Base-by-base conservation (phyloP, 148 eudicot species). In the Cornus controversa region DNA sequence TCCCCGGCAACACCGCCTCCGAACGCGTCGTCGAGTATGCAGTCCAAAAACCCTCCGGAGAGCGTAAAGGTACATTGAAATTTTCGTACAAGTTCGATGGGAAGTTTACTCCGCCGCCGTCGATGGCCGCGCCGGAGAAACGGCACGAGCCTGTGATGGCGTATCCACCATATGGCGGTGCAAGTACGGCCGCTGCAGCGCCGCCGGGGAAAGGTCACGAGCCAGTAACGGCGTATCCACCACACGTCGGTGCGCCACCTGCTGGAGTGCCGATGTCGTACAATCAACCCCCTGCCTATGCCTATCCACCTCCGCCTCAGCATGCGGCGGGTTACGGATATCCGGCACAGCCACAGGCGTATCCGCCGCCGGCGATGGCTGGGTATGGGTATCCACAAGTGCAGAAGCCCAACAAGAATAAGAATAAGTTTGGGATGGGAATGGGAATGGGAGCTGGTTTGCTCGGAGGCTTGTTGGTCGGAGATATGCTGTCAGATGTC, bases 31-130 rank as follows among this genome's bases (percentile, higher is more conserved):
- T 85, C 4, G 84, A 77, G 0, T 83, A 82, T 54, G 80, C 75
- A 47, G 84, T 92, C 0, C 86, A 76, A 60, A 85, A 87, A 8
- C 54, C 82, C 0, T 74, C 86, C 2, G 94, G 91, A 0, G 83
- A 82, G 57, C 53, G 82, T 11, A 92, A 85, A 69, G 97, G 97
- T 2, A 70, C 80, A 5, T 65, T 92, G 22, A 87, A 76, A 27
- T 84, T 92, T 26, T 80, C 88, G 0, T 92, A 77, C 74, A 80
- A 80, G 8, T 77, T 92, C 27, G 90, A 94, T 0, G 90, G 87
- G 3, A 92, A 82, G 7, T 80, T 84, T 16, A 78, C 5, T 4
- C 60, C 69, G 10, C 60, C 69, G 10, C 37, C 31, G 36, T n/a
- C 5, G 60, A n/a, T 70, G 26, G 69, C 45, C 0, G 45, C 45